Base-by-base conservation (phyloP, 73 alveolate genomes). In the Paramecium octaurelia region DNA sequence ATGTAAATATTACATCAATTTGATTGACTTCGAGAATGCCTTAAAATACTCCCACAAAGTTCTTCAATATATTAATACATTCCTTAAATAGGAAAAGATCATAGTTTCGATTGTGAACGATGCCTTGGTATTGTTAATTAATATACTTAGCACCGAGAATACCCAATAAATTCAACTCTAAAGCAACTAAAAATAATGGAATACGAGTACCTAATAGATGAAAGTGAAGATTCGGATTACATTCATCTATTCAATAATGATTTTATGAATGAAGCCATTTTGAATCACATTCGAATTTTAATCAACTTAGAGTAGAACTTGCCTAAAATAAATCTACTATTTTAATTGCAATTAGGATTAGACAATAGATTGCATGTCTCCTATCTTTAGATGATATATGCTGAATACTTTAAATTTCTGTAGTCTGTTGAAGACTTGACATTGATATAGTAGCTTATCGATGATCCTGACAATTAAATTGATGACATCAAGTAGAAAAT, bases 191-290 rank as follows among this genome's bases (percentile, higher is more conserved):
- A 64, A 64, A 64, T 64, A 20, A 21, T 31, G 3, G 84, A 64
- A 31, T 64, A 34, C 27, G 42, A 64, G 31, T 31, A 35, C 10
- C 8, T 73, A 12, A 73, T 38, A 12, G 87, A 73, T 73, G 87
- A 73, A 36, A 18, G 34, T n/a, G n/a, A 2, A 2, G 87, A 73
- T 8, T 73, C 57, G 4, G 60, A 73, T 36, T 73, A 73, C 27
- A 38, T 73, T 35, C 87, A 73, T 38, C n/a, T 73, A 21, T 36
- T 73, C 20, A 40, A 73, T 73, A 73, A 73, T 36, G 87, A 73
- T 4, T 73, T 73, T 5, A 73, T 36, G 21, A 73, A 34, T 73
- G 87, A 73, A 35, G 87, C 87, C 7, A 73, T 73, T 38, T 38
- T 73, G n/a, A 73, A 73, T 73, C 59, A 73, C n/a, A 18, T 73